A percentile compares a stretch with the other conserved stretches of the same genome.
Conservation (phyloP, 345 rosid genomes). For the Euclidium syriacum region DNA sequence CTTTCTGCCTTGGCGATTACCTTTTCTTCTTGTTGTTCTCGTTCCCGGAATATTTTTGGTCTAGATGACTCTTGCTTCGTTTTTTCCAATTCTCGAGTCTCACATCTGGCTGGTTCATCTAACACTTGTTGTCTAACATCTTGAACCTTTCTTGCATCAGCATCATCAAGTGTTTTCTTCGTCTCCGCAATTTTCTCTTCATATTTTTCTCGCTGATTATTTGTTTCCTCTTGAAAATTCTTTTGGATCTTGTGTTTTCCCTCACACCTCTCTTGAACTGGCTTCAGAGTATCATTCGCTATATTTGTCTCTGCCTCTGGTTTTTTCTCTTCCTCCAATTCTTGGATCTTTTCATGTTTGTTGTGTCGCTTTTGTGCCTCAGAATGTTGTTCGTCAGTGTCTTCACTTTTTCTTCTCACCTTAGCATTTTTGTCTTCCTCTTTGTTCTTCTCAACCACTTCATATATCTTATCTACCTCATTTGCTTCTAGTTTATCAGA, state of each 20-base stretch:
- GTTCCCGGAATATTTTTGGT: too few species aligned
- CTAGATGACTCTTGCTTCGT: too few species aligned
- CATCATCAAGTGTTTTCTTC: not conserved
- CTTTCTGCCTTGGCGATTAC: not conserved
- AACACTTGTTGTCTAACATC: constrained; percentile 2
- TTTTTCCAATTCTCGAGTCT: not conserved
- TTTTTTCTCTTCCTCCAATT: not conserved
- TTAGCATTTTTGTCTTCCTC: too few species aligned
- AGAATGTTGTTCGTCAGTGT: not conserved
- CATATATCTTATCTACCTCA: not conserved
- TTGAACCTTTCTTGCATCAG: not conserved
- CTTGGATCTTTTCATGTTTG: too few species aligned
- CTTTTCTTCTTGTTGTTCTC: not conserved
- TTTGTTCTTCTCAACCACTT: constrained; percentile 1
- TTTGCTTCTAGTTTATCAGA: not conserved
- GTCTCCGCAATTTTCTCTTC: not conserved
- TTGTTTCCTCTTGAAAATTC: not conserved
- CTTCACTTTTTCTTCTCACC: too few species aligned
- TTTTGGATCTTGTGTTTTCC: not conserved
- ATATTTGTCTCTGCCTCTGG: not conserved
- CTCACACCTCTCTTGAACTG: constrained; percentile 5
- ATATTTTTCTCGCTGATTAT: too few species aligned
- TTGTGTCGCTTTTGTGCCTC: not conserved
- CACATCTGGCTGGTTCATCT: not conserved
- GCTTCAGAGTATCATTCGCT: not conserved